Evolutionary conservation across 495 filamentous ascomycete genomes (phyloP), one percentile per base, ranked within the genome.

Genomic region (Penicillium ucsense): DNA sequence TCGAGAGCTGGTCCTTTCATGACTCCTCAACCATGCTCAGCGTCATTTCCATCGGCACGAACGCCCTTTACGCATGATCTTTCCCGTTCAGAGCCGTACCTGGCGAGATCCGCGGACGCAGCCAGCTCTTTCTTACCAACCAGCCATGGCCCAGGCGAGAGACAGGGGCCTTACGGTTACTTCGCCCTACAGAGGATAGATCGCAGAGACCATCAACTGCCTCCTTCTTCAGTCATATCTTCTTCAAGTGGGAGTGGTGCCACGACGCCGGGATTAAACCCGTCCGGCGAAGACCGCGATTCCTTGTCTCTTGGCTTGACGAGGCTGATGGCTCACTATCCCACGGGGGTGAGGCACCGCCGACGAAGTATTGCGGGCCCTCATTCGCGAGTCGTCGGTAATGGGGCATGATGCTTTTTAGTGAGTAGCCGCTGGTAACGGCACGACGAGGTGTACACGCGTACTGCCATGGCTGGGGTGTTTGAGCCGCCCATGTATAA

Each of bases 291-390:
- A 27, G 64, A 65, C 28, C 52, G 56, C 0, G 55, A 55, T 46
- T 42, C 53, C 9, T 44, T 51, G 11, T 48, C 50, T 4, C 38
- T 49, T 12, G 47, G 48, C 29, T 45, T 52, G 37, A 45, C 51
- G 9, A 48, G 56, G 4, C 45, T 52, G 12, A 60, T 66, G 53
- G 51, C 49, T 12, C 61, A 66, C 50, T 66, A 66, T 51, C 49
- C 57, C 12, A 53, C 56, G 3, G 57, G 65, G 8, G 47, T 60
- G 29, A 50, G 63, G 10, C 53, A 61, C 51, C 63, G 61, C 5
- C 51, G 63, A 30, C 50, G 58, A 29, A 68, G 63, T 51, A 45
- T 63, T 31, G 59, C 65, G 6, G 56, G 61, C 20, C 55, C 57
- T 27, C 53, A 60, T 55, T 46, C 56, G 40, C 52, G 53, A 10